A percentile compares a stretch with the other conserved stretches of the same genome.
Evolutionary conservation across 2,329 filamentous ascomycete species (phyloP).

Genomic region (Aspergillus terreus): DNA sequence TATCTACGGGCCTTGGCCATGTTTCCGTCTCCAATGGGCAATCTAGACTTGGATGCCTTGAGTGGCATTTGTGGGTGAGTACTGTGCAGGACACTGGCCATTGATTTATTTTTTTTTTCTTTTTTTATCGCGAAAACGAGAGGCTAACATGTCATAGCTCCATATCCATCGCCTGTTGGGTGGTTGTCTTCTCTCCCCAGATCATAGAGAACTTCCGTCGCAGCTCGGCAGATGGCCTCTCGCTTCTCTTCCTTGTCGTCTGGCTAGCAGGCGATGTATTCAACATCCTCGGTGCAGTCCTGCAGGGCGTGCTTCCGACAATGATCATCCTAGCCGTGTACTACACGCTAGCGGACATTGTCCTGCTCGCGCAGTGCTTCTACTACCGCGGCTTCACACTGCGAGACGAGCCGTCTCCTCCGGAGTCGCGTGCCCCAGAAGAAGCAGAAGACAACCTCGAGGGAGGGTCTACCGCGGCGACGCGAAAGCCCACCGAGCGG

Average conservation of each 20-base stretch:
- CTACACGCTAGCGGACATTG: slow-evolving; percentile 87
- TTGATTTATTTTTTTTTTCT: no score
- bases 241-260: slow-evolving; percentile 84
- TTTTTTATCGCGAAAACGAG: no score
- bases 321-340: slow-evolving; percentile 96
- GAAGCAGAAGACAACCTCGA: slow-evolving; percentile 18
- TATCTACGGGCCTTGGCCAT: slow-evolving; percentile 17
- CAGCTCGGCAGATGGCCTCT: slow-evolving; percentile 79
- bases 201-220: slow-evolving; percentile 93
- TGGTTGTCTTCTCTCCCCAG: slow-evolving; percentile 95
- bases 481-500: slow-evolving; percentile 24
- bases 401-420: slow-evolving; percentile 26
- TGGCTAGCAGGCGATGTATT: slow-evolving; percentile 95
- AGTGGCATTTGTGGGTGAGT: slow-evolving; percentile 83
- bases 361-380: slow-evolving; percentile 85
- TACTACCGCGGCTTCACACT: slow-evolving; percentile 81
- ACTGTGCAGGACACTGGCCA: background rate
- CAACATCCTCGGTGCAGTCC: slow-evolving; percentile 87
- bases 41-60: slow-evolving; percentile 83
- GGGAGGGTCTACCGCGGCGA: slow-evolving; percentile 1
- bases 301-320: slow-evolving; percentile 88
- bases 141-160: slow-evolving; percentile 53
- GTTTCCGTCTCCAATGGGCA: slow-evolving; percentile 42
- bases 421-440: slow-evolving; percentile 11
- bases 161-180: slow-evolving; percentile 96